Evolutionary conservation across 2,329 filamentous ascomycete species (phyloP).

Genomic region (Curvularia sp.): DNA sequence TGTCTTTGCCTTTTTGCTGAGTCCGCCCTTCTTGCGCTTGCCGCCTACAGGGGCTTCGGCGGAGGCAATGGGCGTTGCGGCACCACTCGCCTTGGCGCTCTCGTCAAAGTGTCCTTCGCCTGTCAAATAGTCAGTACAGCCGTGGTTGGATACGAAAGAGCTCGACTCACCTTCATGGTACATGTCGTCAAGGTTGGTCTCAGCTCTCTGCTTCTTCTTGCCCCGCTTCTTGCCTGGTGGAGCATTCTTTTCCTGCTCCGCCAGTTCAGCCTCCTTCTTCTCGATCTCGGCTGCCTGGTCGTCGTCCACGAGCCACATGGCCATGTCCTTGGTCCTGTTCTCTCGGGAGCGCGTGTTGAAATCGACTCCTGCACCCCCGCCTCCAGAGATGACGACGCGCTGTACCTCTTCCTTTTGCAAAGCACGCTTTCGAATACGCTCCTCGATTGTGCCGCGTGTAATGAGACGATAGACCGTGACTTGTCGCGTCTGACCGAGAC

Average conservation of each 20-base stretch:
- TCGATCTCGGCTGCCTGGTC: slow-evolving; percentile 95
- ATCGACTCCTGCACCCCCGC: slow-evolving; percentile 82
- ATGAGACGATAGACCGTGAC: slow-evolving; percentile 98
- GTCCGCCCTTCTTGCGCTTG: slow-evolving; percentile 60
- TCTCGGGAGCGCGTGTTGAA: slow-evolving; percentile 92
- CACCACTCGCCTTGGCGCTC: slow-evolving; percentile 81
- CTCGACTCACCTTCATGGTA: slow-evolving; percentile 92
- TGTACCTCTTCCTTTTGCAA: slow-evolving; percentile 99
- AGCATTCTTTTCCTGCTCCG: slow-evolving; percentile 66
- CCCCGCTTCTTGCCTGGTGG: slow-evolving; percentile 60
- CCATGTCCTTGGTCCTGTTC: slow-evolving; percentile 96
- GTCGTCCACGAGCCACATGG: slow-evolving; percentile 97
- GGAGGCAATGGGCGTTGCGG: slow-evolving; percentile 77
- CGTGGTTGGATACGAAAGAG: neutral
- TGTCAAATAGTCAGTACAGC: slow-evolving; percentile 53
- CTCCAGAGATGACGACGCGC: slow-evolving; percentile 93
- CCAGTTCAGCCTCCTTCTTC: slow-evolving; percentile 85
- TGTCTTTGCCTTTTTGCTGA: slow-evolving; percentile 61
- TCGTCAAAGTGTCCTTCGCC: slow-evolving; percentile 98
- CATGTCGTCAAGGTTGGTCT: slow-evolving; percentile 86
- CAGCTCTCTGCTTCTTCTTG: slow-evolving; percentile 68
- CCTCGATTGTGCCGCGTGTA: slow-evolving; percentile 94
- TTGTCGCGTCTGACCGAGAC: slow-evolving; percentile 92
- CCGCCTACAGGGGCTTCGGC: slow-evolving; percentile 42
- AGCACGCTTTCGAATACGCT: slow-evolving; percentile 95